Evolutionary conservation across 1,284 basidiomycete genomes (phyloP), one percentile per base, ranked within the genome.

Genomic region (Lignosus rhinocerotis): DNA sequence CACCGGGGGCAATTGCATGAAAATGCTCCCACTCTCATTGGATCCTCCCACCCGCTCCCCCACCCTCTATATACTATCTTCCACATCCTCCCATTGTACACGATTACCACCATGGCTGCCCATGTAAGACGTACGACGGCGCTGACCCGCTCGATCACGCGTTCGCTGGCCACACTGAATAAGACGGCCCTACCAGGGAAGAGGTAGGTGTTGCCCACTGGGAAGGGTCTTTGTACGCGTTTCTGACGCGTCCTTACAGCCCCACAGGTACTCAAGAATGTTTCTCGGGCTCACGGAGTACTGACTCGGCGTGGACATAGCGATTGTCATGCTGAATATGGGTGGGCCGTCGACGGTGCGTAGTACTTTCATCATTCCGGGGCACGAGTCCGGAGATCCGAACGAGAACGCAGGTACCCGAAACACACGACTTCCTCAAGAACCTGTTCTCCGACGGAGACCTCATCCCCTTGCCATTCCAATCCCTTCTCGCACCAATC

Each of bases 271-370:
- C 64, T 75, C 60, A 36, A 17, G 48, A 10, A 36, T 54, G 54
- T 61, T n/a, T 41, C 30, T 25, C 6, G 17, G 36, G 3, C 3
- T n/a, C 25, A 31, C 14, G 25, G 38, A 47, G 6, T 33, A 39
- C 56, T 62, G 39, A 65, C 21, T 42, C 32, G 44, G 51, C 25
- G 50, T n/a, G 46, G 33, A 38, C 17, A 34, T 62, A 92, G 96
- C 91, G 41, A 84, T 99, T 59, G 92, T 99, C 34, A 93, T 99
- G 90, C 82, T 99, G 78, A 99, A 98, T 76, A 98, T 99, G 96
- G 96, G 96, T 47, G 96, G 96, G 0, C 96, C 96, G 10, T 86
- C 91, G 42, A 97, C 94, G 51, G 93, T 93, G 70, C 68, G 86
- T 59, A 43, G n/a, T 21, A 21, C 30, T 7, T 25, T n/a, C 5